Percentiles rank a stretch among this genome's conserved stretches.
phyloP scores from a whole-genome alignment of 768 basidiomycete genomes.

The Candolleomyces eurysporus region DNA sequence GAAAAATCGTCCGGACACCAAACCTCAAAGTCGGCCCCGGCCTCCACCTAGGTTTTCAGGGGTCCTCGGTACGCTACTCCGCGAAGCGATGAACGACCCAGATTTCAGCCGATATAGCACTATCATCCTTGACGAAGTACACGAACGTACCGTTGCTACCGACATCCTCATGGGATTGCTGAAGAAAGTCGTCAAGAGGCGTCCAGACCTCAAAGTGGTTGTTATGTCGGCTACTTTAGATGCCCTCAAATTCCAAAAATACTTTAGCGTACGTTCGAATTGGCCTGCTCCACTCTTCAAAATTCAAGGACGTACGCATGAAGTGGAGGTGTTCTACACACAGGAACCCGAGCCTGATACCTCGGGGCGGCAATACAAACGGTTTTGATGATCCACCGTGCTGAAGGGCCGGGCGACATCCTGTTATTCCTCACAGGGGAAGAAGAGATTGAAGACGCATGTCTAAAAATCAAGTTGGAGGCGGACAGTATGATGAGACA shows the following conservation, averaged over 20 bases:
- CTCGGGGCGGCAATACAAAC: constrained; percentile 96
- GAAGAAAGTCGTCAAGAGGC: constrained; percentile 76
- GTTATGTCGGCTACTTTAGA: constrained; percentile 99
- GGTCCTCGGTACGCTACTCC: constrained; percentile 74
- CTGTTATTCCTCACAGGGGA: constrained; percentile 96
- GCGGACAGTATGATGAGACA: constrained; percentile 78
- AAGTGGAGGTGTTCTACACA: constrained; percentile 94
- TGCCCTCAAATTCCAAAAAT: constrained; percentile 94
- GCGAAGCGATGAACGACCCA: constrained; percentile 97
- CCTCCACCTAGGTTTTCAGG: no score
- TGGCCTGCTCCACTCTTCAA: constrained; percentile 76
- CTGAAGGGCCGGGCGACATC: constrained; percentile 90
- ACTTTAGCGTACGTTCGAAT: constrained; percentile 61
- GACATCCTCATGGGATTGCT: constrained; percentile 98
- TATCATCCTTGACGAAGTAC: constrained; percentile 98
- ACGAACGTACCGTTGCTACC: constrained; percentile 95
- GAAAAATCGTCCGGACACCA: no score
- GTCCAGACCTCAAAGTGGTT: constrained; percentile 92
- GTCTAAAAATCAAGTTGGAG: constrained; percentile 87
- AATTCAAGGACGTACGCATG: constrained; percentile 90
- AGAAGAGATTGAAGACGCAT: constrained; percentile 97
- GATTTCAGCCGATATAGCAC: constrained; percentile 92
- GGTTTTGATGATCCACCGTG: constrained; percentile 96
- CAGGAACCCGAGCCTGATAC: constrained; percentile 90
- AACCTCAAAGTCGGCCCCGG: no score